Evolutionary conservation across 345 rosid species (phyloP).

Genomic region (Euphorbia pulcherrima): DNA sequence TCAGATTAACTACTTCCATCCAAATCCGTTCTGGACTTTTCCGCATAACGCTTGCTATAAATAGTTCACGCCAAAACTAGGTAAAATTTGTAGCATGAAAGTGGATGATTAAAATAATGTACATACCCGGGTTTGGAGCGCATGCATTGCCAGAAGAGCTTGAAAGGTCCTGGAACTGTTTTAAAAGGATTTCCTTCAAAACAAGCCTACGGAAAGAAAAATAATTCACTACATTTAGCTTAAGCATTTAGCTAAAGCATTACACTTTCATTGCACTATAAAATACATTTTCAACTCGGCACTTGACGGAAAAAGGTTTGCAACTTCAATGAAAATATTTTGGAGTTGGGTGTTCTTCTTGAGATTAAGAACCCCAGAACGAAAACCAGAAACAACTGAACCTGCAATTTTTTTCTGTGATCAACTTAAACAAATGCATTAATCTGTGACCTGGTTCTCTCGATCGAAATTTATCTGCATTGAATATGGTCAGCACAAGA

Average conservation of each 20-base stretch:
- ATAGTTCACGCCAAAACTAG: background rate
- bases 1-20: too few species aligned
- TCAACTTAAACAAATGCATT: too few species aligned
- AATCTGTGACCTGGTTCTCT: too few species aligned
- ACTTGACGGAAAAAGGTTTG: too few species aligned
- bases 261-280: background rate
- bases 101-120: background rate
- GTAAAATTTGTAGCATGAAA: background rate
- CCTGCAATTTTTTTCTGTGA: too few species aligned
- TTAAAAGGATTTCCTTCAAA: conserved; percentile 97
- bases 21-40: too few species aligned
- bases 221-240: background rate
- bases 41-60: background rate
- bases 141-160: conserved; percentile 90
- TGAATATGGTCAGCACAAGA: too few species aligned
- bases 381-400: background rate
- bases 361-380: too few species aligned
- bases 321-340: background rate
- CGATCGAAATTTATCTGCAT: too few species aligned
- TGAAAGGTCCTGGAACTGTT: conserved; percentile 96
- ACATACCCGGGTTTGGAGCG: conserved; percentile 95
- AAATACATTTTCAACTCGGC: background rate
- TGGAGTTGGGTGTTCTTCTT: background rate
- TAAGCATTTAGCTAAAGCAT: background rate
- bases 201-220: conserved; percentile 54